phyloP scores from a whole-genome alignment of 345 rosid genomes.

The Eucalyptus lansdowneana region DNA sequence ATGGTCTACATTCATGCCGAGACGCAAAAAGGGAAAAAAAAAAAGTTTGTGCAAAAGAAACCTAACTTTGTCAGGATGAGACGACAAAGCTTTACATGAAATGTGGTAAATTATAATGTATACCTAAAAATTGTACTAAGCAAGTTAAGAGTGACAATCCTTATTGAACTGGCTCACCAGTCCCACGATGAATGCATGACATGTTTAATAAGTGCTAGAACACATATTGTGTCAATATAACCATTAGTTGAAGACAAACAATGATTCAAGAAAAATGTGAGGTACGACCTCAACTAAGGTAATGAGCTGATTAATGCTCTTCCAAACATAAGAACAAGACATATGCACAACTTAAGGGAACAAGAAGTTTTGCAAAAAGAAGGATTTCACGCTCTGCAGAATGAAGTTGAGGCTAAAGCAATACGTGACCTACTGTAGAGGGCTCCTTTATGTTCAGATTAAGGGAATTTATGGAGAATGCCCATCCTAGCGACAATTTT shows the following conservation, averaged over 20 bases:
- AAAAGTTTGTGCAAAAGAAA: not conserved
- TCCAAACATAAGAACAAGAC: not conserved
- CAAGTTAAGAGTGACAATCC: not conserved
- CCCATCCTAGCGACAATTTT: too few relatives aligned
- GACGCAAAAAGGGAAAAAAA: not conserved
- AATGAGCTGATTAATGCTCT: not conserved
- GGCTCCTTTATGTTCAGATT: not conserved
- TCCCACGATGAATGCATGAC: not conserved
- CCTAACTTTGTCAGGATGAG: not conserved
- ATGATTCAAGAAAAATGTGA: not conserved
- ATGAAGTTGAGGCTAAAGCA: not conserved
- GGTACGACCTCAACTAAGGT: not conserved
- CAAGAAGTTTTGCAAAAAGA: not conserved
- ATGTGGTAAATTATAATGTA: not conserved
- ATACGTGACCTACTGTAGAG: not conserved
- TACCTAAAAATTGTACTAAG: not conserved
- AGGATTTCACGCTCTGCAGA: not conserved
- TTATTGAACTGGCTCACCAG: rapidly evolving
- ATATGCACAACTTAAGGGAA: not conserved
- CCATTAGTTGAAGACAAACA: not conserved
- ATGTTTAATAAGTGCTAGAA: not conserved
- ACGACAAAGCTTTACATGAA: not conserved
- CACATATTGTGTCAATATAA: not conserved
- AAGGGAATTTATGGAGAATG: not conserved
- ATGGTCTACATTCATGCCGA: not conserved